A percentile compares a stretch with the other conserved stretches of the same genome.
Evolutionary conservation across 78 protist genomes (phyloP).

Genomic region (Speleostelium caveatum): DNA sequence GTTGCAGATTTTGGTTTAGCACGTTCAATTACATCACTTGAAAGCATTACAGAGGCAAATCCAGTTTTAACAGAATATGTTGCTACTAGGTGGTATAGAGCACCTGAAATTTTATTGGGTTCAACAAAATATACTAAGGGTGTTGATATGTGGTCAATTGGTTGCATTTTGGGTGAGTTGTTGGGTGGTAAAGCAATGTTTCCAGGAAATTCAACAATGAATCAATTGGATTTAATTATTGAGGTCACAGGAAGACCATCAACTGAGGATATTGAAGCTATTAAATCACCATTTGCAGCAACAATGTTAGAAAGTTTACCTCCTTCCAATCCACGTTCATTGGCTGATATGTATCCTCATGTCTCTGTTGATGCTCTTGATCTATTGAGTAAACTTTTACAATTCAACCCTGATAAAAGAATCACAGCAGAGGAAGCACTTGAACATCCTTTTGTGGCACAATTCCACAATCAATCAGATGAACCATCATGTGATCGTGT

Average conservation of each 20-base stretch:
- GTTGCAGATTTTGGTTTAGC: conserved; percentile 95
- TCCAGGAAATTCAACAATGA: conserved; percentile 98
- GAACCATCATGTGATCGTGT: conserved; percentile 82
- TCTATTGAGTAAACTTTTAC: conserved; percentile 88
- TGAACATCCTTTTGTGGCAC: conserved; percentile 93
- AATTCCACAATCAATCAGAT: conserved; percentile 91
- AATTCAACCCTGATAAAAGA: conserved; percentile 96
- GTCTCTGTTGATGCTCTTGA: conserved; percentile 97
- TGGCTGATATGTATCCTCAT: conserved; percentile 87
- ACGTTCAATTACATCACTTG: conserved; percentile 53
- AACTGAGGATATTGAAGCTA: conserved; percentile 91
- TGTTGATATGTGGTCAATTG: conserved; percentile 89
- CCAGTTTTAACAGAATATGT: conserved; percentile 98
- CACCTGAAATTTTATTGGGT: conserved; percentile 99
- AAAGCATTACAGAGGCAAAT: conserved; percentile 52
- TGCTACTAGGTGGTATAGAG: conserved; percentile 97
- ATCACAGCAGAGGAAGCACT: conserved; percentile 96
- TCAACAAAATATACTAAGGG: conserved; percentile 88
- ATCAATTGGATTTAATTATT: conserved; percentile 95
- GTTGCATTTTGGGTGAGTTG: conserved; percentile 98
- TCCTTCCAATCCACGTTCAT: conserved; percentile 77
- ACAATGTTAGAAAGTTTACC: conserved; percentile 93
- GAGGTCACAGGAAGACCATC: conserved; percentile 93
- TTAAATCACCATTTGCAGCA: conserved; percentile 91
- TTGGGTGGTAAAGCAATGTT: conserved; percentile 97